Base-by-base conservation (phyloP, 2,329 filamentous ascomycete species). In the Alternaria tenuissima region DNA sequence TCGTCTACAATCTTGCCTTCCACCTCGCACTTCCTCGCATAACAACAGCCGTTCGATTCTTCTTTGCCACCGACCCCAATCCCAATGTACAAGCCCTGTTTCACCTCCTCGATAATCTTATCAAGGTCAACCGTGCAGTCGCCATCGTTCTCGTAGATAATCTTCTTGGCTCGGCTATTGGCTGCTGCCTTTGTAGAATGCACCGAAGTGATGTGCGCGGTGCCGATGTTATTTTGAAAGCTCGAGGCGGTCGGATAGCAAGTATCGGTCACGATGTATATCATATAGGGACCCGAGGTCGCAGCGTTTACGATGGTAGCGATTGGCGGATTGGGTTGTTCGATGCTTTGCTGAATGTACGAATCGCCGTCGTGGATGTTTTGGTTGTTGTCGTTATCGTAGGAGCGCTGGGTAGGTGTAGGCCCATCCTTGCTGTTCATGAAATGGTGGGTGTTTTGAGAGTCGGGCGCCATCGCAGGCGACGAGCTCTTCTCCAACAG, bases 181-280 rank as follows among this genome's bases (percentile, higher is more conserved):
- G 69, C 69, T 20, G 61, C 63, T 3, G 47, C 38, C 38, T 59
- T 60, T 20, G 61, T 68, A 28, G 62, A 67, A 52, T 72, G 69
- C 38, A 68, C 66, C 2, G 66, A 69, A 24, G 67, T 64, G 58
- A 70, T 65, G 18, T 39, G 57, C 8, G 65, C 68, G 12, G 36
- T 54, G 46, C 69, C 68, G 16, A 67, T 66, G 20, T 62, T 68
- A 38, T 48, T 20, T 28, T 68, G 55, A 46, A 72, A 70, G 42
- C 64, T 63, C 5, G 49, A 24, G 24, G 58, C 47, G 1, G 64
- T 69, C 7, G 68, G 59, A 43, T 69, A 72, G 51, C 58, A 64
- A 2, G 65, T 66, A 41, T 72, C 69, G 51, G 59, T 65, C 14
- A 72, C 69, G 48, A 72, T 68, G 59, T 69, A 72, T 20, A 72